Evolutionary conservation across 768 basidiomycete species (phyloP).

Genomic region (Cystobasidiopsis lactophilus): DNA sequence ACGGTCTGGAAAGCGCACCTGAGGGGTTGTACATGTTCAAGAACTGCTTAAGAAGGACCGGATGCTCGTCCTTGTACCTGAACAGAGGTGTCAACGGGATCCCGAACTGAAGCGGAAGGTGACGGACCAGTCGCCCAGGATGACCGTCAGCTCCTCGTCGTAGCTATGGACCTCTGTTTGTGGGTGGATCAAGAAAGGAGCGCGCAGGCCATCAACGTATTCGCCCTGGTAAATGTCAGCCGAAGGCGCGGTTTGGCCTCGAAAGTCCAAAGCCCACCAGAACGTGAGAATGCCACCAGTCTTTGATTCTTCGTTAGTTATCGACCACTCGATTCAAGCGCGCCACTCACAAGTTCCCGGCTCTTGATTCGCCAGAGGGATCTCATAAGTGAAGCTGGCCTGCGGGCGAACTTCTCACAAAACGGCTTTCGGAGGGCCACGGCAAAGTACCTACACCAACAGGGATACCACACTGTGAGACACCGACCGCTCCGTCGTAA

Average conservation of each 20-base stretch:
- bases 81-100: neutral
- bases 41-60: constrained; percentile 40
- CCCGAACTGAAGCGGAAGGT: no score
- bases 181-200: constrained; percentile 53
- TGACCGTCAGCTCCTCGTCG: constrained; percentile 72
- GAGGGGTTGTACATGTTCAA: constrained; percentile 41
- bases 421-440: neutral
- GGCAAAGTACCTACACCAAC: no score
- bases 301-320: no score
- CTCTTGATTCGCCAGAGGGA: constrained; percentile 30
- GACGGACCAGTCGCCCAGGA: constrained; percentile 61
- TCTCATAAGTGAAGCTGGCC: constrained; percentile 35
- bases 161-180: constrained; percentile 39
- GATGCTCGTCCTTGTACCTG: constrained; percentile 54
- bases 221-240: constrained; percentile 13
- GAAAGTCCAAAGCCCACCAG: constrained; percentile 22
- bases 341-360: neutral
- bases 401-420: neutral
- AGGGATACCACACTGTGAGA: constrained; percentile 66
- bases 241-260: neutral
- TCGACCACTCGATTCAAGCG: neutral
- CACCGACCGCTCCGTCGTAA: constrained; percentile 67
- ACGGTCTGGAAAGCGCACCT: neutral
- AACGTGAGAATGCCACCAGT: constrained; percentile 56
- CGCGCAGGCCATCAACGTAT: constrained; percentile 36